Conservation (phyloP, 768 basidiomycete genomes). For the Mycena rosella region DNA sequence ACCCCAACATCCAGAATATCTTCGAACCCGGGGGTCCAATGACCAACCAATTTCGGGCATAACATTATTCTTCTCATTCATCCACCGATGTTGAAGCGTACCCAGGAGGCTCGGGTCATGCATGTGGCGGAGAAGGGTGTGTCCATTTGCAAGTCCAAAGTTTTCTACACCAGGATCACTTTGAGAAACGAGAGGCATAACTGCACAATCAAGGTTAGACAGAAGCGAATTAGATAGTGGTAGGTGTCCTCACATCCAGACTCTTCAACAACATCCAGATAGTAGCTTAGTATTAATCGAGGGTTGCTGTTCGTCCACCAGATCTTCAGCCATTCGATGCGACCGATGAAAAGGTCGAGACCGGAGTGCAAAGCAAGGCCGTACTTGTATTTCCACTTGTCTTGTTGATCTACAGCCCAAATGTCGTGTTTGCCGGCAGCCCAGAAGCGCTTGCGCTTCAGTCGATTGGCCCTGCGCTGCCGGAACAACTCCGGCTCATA, state of each 20-base stretch:
- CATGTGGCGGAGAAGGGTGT: constrained; percentile 49
- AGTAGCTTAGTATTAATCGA: constrained; percentile 49
- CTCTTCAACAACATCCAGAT: constrained; percentile 45
- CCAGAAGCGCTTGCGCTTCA: constrained; percentile 49
- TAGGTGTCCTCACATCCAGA: constrained; percentile 25
- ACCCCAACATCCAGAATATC: constrained; percentile 48
- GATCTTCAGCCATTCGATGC: constrained; percentile 51
- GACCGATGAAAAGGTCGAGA: constrained; percentile 51
- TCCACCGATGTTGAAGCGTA: constrained; percentile 55
- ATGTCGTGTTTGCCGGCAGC: constrained; percentile 58
- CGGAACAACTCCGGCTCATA: constrained; percentile 40
- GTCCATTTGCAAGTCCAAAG: constrained; percentile 54
- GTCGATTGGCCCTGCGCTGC: constrained; percentile 28
- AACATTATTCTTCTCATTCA: constrained; percentile 50
- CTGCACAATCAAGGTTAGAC: too few relatives aligned
- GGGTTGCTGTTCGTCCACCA: constrained; percentile 60
- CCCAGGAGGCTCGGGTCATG: constrained; percentile 47
- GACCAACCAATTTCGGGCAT: constrained; percentile 57
- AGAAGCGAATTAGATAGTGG: too few relatives aligned
- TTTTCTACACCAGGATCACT: constrained; percentile 60
- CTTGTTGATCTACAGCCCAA: constrained; percentile 56
- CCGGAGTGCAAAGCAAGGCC: constrained; percentile 47
- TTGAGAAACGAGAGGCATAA: constrained; percentile 55
- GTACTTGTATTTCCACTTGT: constrained; percentile 55
- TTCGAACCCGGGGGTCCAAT: constrained; percentile 55